These are phyloP conservation scores for Vigna trinervia DNA, from an alignment of 306 rosid species.

Conservation along the genomic window DNA sequence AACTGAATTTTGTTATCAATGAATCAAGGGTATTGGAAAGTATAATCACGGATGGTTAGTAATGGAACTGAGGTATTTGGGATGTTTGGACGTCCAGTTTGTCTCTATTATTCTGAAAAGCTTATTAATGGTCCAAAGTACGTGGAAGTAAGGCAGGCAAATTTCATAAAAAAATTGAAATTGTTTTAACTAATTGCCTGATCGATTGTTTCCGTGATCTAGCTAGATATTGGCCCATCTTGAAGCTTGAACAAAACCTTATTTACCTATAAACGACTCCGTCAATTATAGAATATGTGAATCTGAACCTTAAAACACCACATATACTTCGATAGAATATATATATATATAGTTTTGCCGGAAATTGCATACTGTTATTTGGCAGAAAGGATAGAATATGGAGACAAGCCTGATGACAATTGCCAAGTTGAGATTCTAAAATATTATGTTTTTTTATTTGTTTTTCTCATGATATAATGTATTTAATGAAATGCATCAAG, in stretches of 20 bases:
- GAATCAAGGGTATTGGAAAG: conserved; percentile 4
- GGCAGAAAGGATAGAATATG: not conserved
- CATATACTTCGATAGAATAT: not conserved
- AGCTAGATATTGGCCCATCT: conserved; percentile 10
- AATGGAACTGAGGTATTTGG: conserved; percentile 6
- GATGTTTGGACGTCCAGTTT: not conserved
- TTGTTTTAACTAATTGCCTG: not conserved
- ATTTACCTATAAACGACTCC: not conserved
- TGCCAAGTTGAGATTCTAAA: not conserved
- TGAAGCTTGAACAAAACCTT: conserved; percentile 20
- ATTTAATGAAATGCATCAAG: not conserved
- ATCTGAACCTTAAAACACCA: not conserved
- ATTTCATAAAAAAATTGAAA: not conserved
- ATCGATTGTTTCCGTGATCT: not conserved
- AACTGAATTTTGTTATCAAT: not conserved
- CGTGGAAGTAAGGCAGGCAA: not conserved
- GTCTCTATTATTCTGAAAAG: not conserved
- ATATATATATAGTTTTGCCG: not conserved
- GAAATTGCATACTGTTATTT: not conserved
- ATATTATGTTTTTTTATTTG: no score
- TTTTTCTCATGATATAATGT: not conserved
- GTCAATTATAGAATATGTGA: not conserved
- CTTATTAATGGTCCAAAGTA: not conserved
- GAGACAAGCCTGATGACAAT: not conserved
- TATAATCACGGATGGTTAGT: conserved; percentile 15